Evolutionary conservation across 225 moss, liverwort and hornwort species (phyloP).

Genomic region (Lunularia cruciata): DNA sequence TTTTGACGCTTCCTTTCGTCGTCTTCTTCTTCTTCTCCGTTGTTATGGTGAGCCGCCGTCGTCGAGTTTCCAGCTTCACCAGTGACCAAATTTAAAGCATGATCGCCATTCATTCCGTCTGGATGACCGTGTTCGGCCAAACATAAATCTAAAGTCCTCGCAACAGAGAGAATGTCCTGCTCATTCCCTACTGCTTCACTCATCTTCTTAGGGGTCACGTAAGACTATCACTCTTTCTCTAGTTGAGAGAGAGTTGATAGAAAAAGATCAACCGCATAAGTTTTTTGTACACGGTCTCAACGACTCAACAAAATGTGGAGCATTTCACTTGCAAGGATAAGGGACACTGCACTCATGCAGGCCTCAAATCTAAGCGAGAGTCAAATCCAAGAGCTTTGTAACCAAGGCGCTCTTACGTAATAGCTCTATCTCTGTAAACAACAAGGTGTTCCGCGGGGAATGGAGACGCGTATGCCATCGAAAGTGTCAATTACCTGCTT

Average conservation of each 20-base stretch:
- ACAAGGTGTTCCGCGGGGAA: conserved; percentile 7
- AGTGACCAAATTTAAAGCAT: conserved; percentile 21
- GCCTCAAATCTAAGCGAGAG: too few relatives aligned
- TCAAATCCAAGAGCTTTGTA: too few relatives aligned
- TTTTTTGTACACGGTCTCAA: too few relatives aligned
- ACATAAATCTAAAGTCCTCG: conserved; percentile 29
- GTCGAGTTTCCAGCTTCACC: conserved; percentile 10
- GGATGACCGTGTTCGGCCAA: conserved; percentile 20
- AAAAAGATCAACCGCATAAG: too few relatives aligned
- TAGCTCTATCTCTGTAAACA: not conserved
- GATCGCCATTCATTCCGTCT: conserved; percentile 28
- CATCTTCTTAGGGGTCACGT: conserved; percentile 12
- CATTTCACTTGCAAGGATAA: too few relatives aligned
- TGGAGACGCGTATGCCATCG: conserved; percentile 17
- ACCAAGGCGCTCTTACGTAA: conserved; percentile 5
- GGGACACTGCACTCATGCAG: too few relatives aligned
- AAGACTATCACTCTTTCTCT: too few relatives aligned
- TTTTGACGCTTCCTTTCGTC: not conserved
- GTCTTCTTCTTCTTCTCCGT: not conserved
- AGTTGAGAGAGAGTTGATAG: too few relatives aligned
- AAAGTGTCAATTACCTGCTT: conserved; percentile 10
- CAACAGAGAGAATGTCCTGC: conserved; percentile 29
- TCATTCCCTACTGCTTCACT: conserved; percentile 22
- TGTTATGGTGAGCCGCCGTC: not conserved
- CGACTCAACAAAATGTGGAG: too few relatives aligned